These are phyloP conservation scores for Calonectria honghensis DNA, from an alignment of 2,329 filamentous ascomycete genomes.

Conservation along the genomic window DNA sequence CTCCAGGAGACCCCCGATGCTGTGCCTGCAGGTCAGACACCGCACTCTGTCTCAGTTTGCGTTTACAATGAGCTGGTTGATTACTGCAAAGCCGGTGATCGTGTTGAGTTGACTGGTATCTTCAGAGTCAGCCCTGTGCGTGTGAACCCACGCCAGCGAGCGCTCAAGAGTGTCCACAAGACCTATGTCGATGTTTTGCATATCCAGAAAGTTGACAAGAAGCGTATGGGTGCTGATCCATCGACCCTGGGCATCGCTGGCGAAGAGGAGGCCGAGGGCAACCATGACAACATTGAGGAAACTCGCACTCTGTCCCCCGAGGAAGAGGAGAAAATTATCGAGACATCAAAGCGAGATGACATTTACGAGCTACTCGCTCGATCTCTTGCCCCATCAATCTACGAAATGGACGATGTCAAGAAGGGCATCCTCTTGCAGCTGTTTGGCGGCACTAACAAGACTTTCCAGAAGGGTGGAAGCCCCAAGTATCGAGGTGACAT, in stretches of 20 bases:
- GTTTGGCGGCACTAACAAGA: constrained; percentile 98
- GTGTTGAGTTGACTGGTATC: constrained; percentile 95
- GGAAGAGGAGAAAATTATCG: constrained; percentile 91
- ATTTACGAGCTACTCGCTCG: constrained; percentile 94
- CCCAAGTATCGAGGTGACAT: constrained; percentile 98
- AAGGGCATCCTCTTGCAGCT: constrained; percentile 98
- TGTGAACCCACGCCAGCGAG: constrained; percentile 93
- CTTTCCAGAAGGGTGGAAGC: constrained; percentile 95
- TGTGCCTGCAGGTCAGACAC: constrained; percentile 95
- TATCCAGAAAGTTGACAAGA: constrained; percentile 97
- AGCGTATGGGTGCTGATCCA: constrained; percentile 91
- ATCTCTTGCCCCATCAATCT: constrained; percentile 94
- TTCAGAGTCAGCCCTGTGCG: constrained; percentile 96
- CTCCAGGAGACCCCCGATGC: constrained; percentile 97
- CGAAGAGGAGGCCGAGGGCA: constrained; percentile 77
- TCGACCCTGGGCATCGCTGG: constrained; percentile 90
- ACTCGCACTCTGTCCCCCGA: constrained; percentile 88
- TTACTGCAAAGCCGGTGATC: constrained; percentile 97
- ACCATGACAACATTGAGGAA: constrained; percentile 87
- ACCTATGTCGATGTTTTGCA: constrained; percentile 97
- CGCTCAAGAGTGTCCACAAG: constrained; percentile 97
- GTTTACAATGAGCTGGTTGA: constrained; percentile 98
- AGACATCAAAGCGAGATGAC: constrained; percentile 85
- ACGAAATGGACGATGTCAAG: constrained; percentile 99
- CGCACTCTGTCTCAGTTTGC: constrained; percentile 96